phyloP scores from a whole-genome alignment of 805 yeast species.

The Schizosaccharomyces lindneri region DNA sequence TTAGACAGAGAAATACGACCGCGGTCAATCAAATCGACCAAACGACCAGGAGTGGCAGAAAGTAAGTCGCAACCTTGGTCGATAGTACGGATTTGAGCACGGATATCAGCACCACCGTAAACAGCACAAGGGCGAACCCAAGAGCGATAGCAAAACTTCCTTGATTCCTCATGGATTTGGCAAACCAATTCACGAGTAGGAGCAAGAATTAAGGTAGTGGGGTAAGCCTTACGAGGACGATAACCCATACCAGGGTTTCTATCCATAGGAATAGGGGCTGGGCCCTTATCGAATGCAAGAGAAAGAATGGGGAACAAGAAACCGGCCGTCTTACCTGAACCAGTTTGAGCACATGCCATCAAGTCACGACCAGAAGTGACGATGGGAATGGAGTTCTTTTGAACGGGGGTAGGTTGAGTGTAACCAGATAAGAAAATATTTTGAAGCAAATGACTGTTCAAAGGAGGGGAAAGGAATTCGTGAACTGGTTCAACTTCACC shows the following conservation, averaged over 20 bases:
- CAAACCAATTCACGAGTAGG: constrained; percentile 75
- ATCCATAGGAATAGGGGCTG: constrained; percentile 22
- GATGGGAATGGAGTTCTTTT: constrained; percentile 78
- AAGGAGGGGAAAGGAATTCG: constrained; percentile 73
- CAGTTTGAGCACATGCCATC: constrained; percentile 96
- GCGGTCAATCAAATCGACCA: constrained; percentile 84
- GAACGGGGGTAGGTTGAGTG: constrained; percentile 89
- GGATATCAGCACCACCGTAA: constrained; percentile 95
- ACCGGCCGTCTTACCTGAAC: constrained; percentile 99
- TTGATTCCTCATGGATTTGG: constrained; percentile 88
- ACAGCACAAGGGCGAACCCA: constrained; percentile 95
- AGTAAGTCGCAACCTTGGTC: constrained; percentile 85
- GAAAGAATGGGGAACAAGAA: constrained; percentile 93
- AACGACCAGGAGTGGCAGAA: constrained; percentile 98
- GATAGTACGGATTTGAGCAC: constrained; percentile 63
- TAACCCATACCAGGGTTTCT: constrained; percentile 10
- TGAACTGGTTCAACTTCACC: constrained; percentile 83
- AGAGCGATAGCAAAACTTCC: constrained; percentile 86
- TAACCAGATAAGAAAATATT: constrained; percentile 76
- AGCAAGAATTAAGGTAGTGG: constrained; percentile 86
- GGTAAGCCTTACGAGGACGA: constrained; percentile 52
- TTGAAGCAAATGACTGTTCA: constrained; percentile 62
- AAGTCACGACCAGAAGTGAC: constrained; percentile 73
- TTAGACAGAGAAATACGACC: constrained; percentile 73
- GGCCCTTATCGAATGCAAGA: constrained; percentile 73